Conservation (phyloP, 225 moss, liverwort and hornwort species). For the Straminergon stramineum region DNA sequence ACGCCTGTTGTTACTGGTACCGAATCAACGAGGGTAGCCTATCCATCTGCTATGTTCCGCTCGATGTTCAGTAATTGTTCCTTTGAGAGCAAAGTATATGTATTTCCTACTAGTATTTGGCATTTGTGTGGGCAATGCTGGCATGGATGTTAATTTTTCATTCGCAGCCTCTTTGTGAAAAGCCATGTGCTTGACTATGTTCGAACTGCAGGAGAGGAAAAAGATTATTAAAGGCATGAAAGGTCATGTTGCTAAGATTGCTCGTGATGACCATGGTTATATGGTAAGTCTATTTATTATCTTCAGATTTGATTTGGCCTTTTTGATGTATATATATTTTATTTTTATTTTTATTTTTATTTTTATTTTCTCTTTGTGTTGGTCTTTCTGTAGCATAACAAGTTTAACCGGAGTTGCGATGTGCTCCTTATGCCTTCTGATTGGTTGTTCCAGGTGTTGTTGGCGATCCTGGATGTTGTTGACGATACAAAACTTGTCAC, state of each 20-base stretch:
- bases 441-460: slow-evolving; percentile 51
- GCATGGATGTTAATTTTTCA: neutral
- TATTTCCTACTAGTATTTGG: neutral
- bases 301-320: neutral
- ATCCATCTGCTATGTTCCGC: neutral
- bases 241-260: slow-evolving; percentile 85
- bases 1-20: neutral
- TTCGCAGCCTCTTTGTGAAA: neutral
- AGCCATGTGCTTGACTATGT: neutral
- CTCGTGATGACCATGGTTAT: slow-evolving; percentile 78
- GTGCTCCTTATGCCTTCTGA: neutral
- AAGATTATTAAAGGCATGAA: slow-evolving; percentile 88
- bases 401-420: neutral
- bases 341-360: too few relatives aligned
- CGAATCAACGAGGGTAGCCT: neutral
- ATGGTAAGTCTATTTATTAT: slow-evolving; percentile 25
- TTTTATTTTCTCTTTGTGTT: neutral
- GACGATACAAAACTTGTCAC: slow-evolving; percentile 87
- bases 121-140: neutral
- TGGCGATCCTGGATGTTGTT: slow-evolving; percentile 80
- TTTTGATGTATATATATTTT: neutral
- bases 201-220: slow-evolving; percentile 66
- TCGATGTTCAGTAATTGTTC: neutral
- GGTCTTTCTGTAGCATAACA: neutral
- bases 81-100: neutral